Evolutionary conservation across 163 green algal species (phyloP), one percentile per base, ranked within the genome.

Genomic region (Volvox carteri): DNA sequence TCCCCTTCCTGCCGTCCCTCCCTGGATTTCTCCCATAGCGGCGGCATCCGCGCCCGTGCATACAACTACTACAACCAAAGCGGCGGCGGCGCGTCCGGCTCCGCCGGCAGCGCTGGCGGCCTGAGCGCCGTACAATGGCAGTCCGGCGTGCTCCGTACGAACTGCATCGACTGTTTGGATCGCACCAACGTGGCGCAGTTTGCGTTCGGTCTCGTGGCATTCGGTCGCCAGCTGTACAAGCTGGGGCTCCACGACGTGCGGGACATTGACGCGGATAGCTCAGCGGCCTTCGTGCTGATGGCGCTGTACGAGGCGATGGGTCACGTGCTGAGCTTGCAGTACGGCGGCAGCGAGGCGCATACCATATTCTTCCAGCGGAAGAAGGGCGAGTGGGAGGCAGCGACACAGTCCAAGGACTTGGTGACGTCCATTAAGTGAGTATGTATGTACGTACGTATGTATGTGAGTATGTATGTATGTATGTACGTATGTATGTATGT

Each of bases 101-200:
- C 76, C 76, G 48, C 52, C 77, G 77, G 39, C 60, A 44, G 39
- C 78, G 42, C 35, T 25, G 42, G 58, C 60, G 44, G 35, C 41
- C 30, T 33, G 39, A 46, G 23, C 30, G 41, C 44, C 33, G 39
- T 74, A 23, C 68, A 81, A 50, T 74, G 65, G 62, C 97, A 99
- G 93, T 46, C 33, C 2, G 97, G 97, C 33, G 95, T 98, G 39
- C 93, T 99, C 52, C 95, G 97, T 83, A 96, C 93, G 77, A 99
- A 99, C 93, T 99, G 97, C 94, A 96, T 99, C 76, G 97, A 99
- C 95, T 98, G 96, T 87, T 93, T 99, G 73, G 97, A 99, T 92
- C 93, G 97, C 39, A 99, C 97, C 68, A 99, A 99, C 85, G 97
- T 99, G 74, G 94, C 98, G 77, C 96, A 98, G 92, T 99, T 97